Base-by-base conservation (phyloP, 305 asterid genomes). In the Petunia hybrid region DNA sequence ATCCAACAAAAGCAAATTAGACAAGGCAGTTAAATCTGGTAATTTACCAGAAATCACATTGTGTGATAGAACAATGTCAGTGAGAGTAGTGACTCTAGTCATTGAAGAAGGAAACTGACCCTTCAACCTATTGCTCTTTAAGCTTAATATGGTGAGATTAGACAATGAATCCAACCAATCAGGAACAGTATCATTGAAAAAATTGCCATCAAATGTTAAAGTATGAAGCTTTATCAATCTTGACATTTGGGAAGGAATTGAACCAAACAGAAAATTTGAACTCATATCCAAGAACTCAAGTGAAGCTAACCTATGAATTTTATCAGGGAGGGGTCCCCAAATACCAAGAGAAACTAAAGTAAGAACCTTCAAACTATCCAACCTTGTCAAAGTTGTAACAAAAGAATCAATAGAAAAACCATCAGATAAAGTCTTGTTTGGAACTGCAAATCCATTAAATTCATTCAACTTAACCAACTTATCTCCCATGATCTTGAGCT, bases 281-380 rank as follows among this genome's bases (percentile, higher is more conserved):
- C 97, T 95, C 98, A 95, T 83, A 78, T 95, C 99, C 45, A 95
- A 79, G 62, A 91, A 85, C 83, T 95, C 95, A 61, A 95, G 98
- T 8, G 91, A 87, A 82, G 84, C 48, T 5, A 95, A 62, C 76
- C 99, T 83, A 82, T 94, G 97, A 76, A 95, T 90, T 76, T 94
- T 95, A 81, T 88, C 99, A n/a, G 98, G 93, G 9, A 94, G 81
- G 8, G 90, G 87, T 55, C 98, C 99, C 98, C 98, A 95, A 75
- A 95, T 92, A 84, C 99, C 98, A 84, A 95, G 82, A 77, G 98
- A 91, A 5, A 91, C 97, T 85, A 95, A 88, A 84, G 91, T 88
- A 75, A 95, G 85, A 57, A 92, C 97, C 87, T 88, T 92, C 80
- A 95, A 91, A 82, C 84, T 92, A 74, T 89, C 68, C 80, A 95